Base-by-base conservation (phyloP, 768 basidiomycete species). In the Podaxis sp. region DNA sequence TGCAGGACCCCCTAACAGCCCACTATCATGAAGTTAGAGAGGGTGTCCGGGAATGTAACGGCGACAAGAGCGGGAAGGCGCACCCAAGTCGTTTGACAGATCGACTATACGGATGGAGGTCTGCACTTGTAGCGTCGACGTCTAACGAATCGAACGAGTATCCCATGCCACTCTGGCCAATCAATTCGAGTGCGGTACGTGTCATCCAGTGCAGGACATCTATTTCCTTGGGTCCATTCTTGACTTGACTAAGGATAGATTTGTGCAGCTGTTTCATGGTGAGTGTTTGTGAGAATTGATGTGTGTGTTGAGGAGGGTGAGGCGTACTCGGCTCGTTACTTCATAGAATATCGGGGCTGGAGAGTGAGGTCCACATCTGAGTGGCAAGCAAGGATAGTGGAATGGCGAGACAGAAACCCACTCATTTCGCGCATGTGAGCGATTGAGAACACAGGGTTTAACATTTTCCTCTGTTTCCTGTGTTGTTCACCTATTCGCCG, bases 121-220 rank as follows among this genome's bases (percentile, higher is more conserved):
- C 57, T 7, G 12, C 47, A 25, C 22, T 43, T 75, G 53, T 55
- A 9, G 55, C 59, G 4, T 61, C 63, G 7, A 74, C 73, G 36
- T 75, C 73, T 12, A 84, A 72, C 0, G 75, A 66, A 59, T 80
- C 79, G 43, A 82, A 80, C 15, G 75, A 77, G 55, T 73, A 73
- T 6, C 80, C 80, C 19, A 85, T 71, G 2, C 82, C 82, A 24
- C 76, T 77, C 69, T 80, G 80, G 12, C 80, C 81, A 51, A 85
- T 77, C 55, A 83, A 71, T 62, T 85, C 82, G n/a, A 84, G 71
- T n/a, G 82, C 80, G 11, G 76, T 72, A 2, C 82, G 75, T 9
- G 79, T 69, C 70, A 74, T 75, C 78, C 79, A 54, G 70, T 71
- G 25, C 73, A 71, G 17, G 72, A 65, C 61, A 65, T 71, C 72